Evolutionary conservation across 345 rosid genomes (phyloP).

Genomic region (Alliaria petiolata): DNA sequence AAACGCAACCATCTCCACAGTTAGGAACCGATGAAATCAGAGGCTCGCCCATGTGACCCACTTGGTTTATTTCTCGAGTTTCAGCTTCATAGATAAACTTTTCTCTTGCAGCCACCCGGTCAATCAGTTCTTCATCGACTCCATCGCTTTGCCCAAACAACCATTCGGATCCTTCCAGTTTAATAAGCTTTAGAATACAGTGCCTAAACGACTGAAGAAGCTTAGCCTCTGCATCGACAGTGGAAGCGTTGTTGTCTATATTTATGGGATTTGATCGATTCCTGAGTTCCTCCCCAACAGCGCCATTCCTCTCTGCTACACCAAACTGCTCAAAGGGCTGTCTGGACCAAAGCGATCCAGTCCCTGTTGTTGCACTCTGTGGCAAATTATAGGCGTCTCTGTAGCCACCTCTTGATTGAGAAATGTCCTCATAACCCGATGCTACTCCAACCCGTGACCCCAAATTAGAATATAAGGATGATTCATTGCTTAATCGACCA

Average conservation of each 20-base stretch:
- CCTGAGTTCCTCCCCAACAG: constrained; percentile 49
- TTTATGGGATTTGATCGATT: constrained; percentile 39
- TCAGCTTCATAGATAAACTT: constrained; percentile 69
- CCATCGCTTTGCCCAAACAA: constrained; percentile 83
- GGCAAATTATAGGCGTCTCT: constrained; percentile 43
- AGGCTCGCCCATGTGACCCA: constrained; percentile 48
- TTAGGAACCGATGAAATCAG: constrained; percentile 69
- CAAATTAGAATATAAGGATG: constrained; percentile 45
- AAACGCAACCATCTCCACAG: constrained; percentile 92
- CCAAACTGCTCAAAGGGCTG: constrained; percentile 99
- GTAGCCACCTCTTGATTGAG: constrained; percentile 48
- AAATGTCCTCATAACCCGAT: constrained; percentile 44
- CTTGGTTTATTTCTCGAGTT: constrained; percentile 52
- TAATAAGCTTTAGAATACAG: constrained; percentile 73
- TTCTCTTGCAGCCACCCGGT: constrained; percentile 88
- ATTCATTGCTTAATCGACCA: constrained; percentile 47
- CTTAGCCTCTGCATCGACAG: constrained; percentile 62
- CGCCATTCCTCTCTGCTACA: constrained; percentile 54
- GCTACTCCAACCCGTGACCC: constrained; percentile 49
- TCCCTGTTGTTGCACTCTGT: constrained; percentile 39
- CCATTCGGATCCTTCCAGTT: constrained; percentile 95
- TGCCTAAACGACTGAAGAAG: constrained; percentile 80
- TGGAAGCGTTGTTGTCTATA: constrained; percentile 40
- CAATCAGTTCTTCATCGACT: constrained; percentile 87
- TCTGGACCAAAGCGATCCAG: constrained; percentile 87